These are phyloP conservation scores for Triticum urartu DNA, from an alignment of 176 grass and related monocot genomes.

Conservation along the genomic window DNA sequence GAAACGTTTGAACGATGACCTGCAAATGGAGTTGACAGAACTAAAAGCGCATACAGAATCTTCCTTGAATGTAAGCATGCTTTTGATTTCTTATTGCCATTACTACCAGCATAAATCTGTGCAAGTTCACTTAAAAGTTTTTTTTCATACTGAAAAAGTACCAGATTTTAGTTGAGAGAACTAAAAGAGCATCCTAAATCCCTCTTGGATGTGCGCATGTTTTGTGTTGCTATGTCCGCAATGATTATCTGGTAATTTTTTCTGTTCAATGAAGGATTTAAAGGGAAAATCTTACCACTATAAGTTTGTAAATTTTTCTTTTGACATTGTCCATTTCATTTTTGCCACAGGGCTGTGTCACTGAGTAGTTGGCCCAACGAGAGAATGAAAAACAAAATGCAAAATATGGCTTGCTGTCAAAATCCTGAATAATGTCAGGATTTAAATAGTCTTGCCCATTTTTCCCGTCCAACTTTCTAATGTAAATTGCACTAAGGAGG, in stretches of 20 bases:
- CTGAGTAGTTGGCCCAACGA: not conserved
- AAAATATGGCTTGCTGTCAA: not conserved
- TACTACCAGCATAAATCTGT: not conserved
- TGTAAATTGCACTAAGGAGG: slow-evolving; percentile 3
- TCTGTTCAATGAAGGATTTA: not conserved
- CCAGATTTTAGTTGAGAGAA: not conserved
- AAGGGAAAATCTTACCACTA: not conserved
- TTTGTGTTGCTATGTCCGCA: not conserved
- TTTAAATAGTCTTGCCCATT: not conserved
- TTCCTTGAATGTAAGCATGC: slow-evolving; percentile 62
- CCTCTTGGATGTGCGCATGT: not conserved
- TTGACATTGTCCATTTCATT: not conserved
- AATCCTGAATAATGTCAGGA: not conserved
- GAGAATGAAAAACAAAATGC: not conserved
- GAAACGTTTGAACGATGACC: slow-evolving; percentile 55
- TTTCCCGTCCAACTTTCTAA: not conserved
- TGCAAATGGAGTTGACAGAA: slow-evolving; percentile 64
- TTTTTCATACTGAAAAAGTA: not conserved
- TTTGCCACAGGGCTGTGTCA: not conserved
- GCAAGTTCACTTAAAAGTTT: not conserved
- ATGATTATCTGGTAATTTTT: not conserved
- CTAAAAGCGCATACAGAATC: slow-evolving; percentile 59
- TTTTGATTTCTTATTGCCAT: slow-evolving; percentile 12
- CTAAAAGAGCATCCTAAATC: not conserved
- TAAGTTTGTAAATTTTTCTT: not conserved